phyloP scores from a whole-genome alignment of 1,284 basidiomycete species.

The Puccinia novopanici region DNA sequence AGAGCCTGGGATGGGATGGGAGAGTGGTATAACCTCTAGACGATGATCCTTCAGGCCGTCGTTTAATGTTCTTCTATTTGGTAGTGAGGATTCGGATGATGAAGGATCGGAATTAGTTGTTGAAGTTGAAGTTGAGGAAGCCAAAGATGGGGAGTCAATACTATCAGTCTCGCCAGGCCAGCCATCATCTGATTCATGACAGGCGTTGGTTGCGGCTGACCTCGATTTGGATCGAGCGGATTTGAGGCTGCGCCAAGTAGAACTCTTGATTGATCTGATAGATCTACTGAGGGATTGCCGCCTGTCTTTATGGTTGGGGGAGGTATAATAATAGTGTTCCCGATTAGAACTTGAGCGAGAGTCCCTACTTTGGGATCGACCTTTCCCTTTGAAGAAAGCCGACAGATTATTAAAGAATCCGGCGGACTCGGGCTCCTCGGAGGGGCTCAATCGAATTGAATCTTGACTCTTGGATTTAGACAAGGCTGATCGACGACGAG shows the following conservation, averaged over 20 bases:
- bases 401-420: conserved; percentile 48
- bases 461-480: conserved; percentile 16
- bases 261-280: conserved; percentile 41
- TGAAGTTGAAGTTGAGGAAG: conserved; percentile 45
- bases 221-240: conserved; percentile 40
- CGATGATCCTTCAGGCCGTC: conserved; percentile 46
- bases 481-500: conserved; percentile 2
- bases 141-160: conserved; percentile 21
- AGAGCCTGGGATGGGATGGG: conserved; percentile 30
- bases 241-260: conserved; percentile 26
- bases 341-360: conserved; percentile 25
- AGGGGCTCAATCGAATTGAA: neutral
- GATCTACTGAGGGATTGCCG: conserved; percentile 36
- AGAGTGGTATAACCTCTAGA: conserved; percentile 46
- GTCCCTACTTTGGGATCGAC: conserved; percentile 42
- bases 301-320: neutral
- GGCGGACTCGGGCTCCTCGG: conserved; percentile 42
- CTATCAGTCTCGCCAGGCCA: conserved; percentile 44
- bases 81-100: conserved; percentile 45
- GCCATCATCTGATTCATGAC: conserved; percentile 42
- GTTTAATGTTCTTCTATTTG: conserved; percentile 53
- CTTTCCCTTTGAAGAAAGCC: conserved; percentile 46
- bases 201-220: conserved; percentile 30
- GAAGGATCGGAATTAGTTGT: conserved; percentile 50
- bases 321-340: conserved; percentile 10